Evolutionary conservation across 192 early-diverging fungal genomes (phyloP).

Genomic region (Allomyces macrogynus): DNA sequence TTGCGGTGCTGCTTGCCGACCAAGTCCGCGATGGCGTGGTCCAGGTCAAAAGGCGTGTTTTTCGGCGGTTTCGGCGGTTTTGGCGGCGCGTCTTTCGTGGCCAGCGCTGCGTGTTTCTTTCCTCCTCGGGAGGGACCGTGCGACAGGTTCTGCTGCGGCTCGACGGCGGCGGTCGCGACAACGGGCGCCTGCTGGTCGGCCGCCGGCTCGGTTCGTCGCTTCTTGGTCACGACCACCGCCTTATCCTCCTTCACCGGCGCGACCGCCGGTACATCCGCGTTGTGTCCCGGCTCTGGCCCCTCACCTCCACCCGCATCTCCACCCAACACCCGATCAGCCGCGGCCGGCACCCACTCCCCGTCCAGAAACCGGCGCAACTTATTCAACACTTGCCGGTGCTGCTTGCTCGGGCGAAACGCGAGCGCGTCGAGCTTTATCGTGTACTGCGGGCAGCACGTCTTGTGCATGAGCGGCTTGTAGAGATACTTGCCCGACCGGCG

Average conservation of each 20-base stretch:
- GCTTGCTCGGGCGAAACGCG: constrained; percentile 32
- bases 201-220: constrained; percentile 3
- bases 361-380: constrained; percentile 37
- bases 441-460: constrained; percentile 4
- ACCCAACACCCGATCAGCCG: constrained; percentile 5
- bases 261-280: constrained; percentile 12
- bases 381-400: constrained; percentile 42
- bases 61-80: background rate
- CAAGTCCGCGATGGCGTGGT: constrained; percentile 13
- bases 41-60: constrained; percentile 5
- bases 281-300: constrained; percentile 6
- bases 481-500: constrained; percentile 14
- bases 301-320: constrained; percentile 9
- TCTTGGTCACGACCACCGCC: constrained; percentile 3
- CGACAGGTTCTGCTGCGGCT: too few relatives aligned
- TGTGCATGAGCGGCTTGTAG: background rate
- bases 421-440: constrained; percentile 26
- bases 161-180: constrained; percentile 5
- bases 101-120: background rate
- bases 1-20: too few relatives aligned
- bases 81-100: background rate
- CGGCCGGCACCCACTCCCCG: constrained; percentile 9
- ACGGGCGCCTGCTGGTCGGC: constrained; percentile 9
- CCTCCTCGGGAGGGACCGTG: too few relatives aligned
- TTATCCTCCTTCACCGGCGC: constrained; percentile 3